phyloP scores from a whole-genome alignment of 106 monocot species.

The Apostasia shenzhenica region DNA sequence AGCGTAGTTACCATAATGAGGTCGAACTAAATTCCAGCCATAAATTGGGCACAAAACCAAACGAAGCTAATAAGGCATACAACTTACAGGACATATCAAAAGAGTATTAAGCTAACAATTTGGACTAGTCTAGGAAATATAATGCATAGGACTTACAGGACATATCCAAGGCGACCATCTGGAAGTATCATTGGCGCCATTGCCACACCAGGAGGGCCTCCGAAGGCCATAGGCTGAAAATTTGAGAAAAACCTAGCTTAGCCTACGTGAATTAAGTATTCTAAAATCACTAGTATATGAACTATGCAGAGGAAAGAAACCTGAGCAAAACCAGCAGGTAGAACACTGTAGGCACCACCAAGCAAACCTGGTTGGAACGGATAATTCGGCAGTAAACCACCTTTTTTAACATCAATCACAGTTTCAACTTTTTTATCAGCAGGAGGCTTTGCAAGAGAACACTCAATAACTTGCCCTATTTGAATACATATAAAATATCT shows the following conservation, averaged over 20 bases:
- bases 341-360: conserved; percentile 41
- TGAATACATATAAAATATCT: conserved; percentile 5
- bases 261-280: too few species aligned
- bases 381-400: conserved; percentile 42
- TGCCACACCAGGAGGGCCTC: conserved; percentile 27
- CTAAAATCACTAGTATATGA: background rate
- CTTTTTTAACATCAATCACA: conserved; percentile 31
- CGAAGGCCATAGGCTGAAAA: conserved; percentile 31
- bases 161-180: conserved; percentile 42
- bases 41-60: too few species aligned
- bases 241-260: background rate
- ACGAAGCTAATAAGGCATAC: too few species aligned
- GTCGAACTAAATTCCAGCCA: too few species aligned
- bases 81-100: too few species aligned
- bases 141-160: conserved; percentile 11
- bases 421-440: conserved; percentile 54
- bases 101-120: too few species aligned
- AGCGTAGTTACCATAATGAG: too few species aligned
- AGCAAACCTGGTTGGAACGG: conserved; percentile 43
- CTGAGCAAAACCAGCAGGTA: conserved; percentile 43
- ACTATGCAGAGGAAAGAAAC: conserved; percentile 15
- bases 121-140: too few species aligned
- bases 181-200: conserved; percentile 46
- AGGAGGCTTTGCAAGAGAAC: conserved; percentile 91
- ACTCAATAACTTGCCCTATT: conserved; percentile 78